A percentile compares a stretch with the other conserved stretches of the same genome.
Conservation (phyloP, 768 basidiomycete species). For the Lactarius indigo region DNA sequence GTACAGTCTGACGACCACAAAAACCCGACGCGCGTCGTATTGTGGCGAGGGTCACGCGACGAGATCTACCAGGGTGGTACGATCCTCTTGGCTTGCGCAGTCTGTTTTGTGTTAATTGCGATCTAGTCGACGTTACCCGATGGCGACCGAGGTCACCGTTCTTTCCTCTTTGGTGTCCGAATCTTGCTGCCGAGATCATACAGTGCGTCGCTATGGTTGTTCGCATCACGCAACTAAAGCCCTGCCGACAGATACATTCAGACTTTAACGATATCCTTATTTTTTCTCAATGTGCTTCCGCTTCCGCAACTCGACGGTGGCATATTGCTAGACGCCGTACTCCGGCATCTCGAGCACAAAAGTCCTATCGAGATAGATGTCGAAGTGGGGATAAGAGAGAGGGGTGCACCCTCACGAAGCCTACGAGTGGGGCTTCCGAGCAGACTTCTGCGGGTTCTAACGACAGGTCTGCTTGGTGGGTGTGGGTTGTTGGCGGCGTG, state of each 20-base stretch:
- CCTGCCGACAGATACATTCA: conserved; percentile 48
- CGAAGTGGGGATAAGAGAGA: conserved; percentile 12
- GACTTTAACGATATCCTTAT: conserved; percentile 72
- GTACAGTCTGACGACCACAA: conserved; percentile 34
- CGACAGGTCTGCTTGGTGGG: conserved; percentile 11
- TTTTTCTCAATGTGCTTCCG: conserved; percentile 79
- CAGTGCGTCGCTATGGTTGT: conserved; percentile 43
- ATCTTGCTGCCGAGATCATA: conserved; percentile 42
- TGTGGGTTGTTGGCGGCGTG: conserved; percentile 11
- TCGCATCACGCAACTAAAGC: neutral
- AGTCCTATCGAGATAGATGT: conserved; percentile 6
- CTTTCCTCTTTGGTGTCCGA: conserved; percentile 40
- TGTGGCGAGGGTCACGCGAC: conserved; percentile 69
- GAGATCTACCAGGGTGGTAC: conserved; percentile 69
- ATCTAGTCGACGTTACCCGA: conserved; percentile 49
- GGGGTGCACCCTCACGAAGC: neutral
- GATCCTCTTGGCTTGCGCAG: conserved; percentile 9
- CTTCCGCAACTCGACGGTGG: conserved; percentile 68
- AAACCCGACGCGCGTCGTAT: conserved; percentile 36
- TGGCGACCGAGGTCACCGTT: conserved; percentile 44
- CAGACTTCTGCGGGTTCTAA: neutral
- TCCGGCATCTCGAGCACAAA: conserved; percentile 18
- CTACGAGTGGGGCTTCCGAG: conserved; percentile 15
- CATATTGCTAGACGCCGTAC: conserved; percentile 44
- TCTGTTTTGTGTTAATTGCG: conserved; percentile 1